These are phyloP conservation scores for Pseudogymnoascus sp. DNA, from an alignment of 2,329 filamentous ascomycete genomes.

Conservation along the genomic window DNA sequence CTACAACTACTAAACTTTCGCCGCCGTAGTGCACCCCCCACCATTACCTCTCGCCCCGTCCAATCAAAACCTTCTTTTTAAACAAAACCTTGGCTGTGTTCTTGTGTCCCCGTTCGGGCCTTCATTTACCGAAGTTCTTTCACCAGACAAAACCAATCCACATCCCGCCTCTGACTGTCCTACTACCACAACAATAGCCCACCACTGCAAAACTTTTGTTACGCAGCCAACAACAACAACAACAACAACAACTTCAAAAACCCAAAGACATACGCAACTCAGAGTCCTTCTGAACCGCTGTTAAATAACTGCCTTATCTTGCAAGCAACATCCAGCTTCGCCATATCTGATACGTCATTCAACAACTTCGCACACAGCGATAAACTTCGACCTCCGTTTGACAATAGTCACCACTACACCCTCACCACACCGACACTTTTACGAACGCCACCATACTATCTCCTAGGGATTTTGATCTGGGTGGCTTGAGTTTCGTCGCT, in stretches of 20 bases:
- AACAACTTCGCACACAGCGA: background rate
- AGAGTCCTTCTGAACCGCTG: constrained; percentile 8
- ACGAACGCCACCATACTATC: constrained; percentile 5
- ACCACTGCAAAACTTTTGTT: constrained; percentile 6
- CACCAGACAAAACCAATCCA: constrained; percentile 4
- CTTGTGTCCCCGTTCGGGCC: background rate
- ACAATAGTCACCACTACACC: background rate
- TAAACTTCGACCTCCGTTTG: background rate
- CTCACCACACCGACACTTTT: background rate
- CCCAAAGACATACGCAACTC: background rate
- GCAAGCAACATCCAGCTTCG: background rate
- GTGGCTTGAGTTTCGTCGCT: constrained; percentile 6
- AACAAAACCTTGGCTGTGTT: constrained; percentile 1
- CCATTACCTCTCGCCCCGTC: background rate
- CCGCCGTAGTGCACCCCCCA: background rate
- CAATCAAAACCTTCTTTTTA: background rate
- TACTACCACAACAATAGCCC: constrained; percentile 6
- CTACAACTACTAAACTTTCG: background rate
- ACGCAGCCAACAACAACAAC: background rate
- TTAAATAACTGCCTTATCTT: background rate
- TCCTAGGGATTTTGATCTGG: background rate
- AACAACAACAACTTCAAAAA: background rate
- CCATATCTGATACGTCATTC: constrained; percentile 1
- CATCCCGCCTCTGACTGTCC: background rate
- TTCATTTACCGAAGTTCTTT: constrained; percentile 5